A percentile compares a stretch with the other conserved stretches of the same genome.
Conservation (phyloP, 805 yeast genomes). For the Tetrapisispora fleetii region DNA sequence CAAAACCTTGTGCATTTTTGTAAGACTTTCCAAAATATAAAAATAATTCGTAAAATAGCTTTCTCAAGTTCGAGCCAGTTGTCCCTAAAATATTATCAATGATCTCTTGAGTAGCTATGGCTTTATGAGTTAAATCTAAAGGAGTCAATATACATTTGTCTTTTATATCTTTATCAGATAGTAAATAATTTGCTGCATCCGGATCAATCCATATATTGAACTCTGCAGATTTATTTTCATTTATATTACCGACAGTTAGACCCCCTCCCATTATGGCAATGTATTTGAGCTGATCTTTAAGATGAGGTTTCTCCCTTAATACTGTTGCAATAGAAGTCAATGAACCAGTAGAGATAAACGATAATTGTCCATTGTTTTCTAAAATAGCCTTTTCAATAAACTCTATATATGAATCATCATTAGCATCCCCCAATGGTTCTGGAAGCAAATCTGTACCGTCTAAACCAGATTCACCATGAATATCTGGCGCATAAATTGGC, state of each 20-base stretch:
- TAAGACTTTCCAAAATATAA: conserved; percentile 40
- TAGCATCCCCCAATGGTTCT: conserved; percentile 27
- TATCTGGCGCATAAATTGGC: conserved; percentile 44
- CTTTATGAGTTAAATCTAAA: conserved; percentile 60
- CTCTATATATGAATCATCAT: conserved; percentile 26
- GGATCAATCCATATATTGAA: conserved; percentile 74
- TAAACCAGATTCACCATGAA: conserved; percentile 68
- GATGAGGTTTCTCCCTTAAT: conserved; percentile 44
- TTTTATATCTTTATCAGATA: conserved; percentile 38
- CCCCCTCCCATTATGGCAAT: conserved; percentile 72
- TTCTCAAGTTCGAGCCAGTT: conserved; percentile 38
- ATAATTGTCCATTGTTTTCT: conserved; percentile 38
- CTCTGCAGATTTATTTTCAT: conserved; percentile 49
- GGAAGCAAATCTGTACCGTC: conserved; percentile 66
- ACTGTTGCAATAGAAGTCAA: conserved; percentile 61
- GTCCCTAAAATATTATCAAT: conserved; percentile 33
- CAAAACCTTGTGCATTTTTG: conserved; percentile 34
- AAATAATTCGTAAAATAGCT: conserved; percentile 44
- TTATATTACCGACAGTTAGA: conserved; percentile 38
- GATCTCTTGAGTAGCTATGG: conserved; percentile 34
- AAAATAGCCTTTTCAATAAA: conserved; percentile 37
- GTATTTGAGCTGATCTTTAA: conserved; percentile 38
- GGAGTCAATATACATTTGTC: conserved; percentile 50
- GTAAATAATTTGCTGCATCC: conserved; percentile 52
- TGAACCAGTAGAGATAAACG: conserved; percentile 68